Conservation (phyloP, 306 rosid genomes). For the Carpinus viminea region DNA sequence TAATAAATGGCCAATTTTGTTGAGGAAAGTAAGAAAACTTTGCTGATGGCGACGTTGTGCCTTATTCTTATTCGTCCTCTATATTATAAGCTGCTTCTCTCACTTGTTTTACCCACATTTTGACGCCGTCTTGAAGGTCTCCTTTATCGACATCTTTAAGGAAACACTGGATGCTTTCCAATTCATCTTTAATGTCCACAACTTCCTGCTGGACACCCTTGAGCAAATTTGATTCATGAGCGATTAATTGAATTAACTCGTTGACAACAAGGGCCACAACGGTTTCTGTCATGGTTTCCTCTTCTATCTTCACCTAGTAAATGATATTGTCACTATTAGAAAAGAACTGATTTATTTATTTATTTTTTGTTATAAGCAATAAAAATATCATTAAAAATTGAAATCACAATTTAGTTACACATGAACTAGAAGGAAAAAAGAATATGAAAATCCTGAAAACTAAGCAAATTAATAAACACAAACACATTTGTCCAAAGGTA, state of each 20-base stretch:
- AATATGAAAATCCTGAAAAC: too few species aligned
- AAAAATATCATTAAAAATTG: too few species aligned
- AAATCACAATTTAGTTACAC: too few species aligned
- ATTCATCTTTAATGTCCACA: background rate
- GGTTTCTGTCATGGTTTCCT: background rate
- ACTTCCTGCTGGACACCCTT: background rate
- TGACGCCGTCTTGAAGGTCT: too few species aligned
- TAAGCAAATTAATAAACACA: too few species aligned
- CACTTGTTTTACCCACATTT: too few species aligned
- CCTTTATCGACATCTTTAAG: background rate
- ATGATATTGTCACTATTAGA: too few species aligned
- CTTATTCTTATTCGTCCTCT: slow-evolving; percentile 14
- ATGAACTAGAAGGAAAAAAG: too few species aligned
- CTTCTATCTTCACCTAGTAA: background rate
- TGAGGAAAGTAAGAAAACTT: background rate
- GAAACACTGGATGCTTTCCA: background rate
- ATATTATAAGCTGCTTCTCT: background rate
- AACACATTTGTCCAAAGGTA: too few species aligned
- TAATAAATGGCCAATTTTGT: background rate
- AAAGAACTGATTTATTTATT: too few species aligned
- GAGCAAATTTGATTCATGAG: slow-evolving; percentile 5
- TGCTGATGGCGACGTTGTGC: background rate
- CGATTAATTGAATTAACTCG: background rate
- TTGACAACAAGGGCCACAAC: background rate
- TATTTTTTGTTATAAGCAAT: too few species aligned